phyloP scores from a whole-genome alignment of 768 basidiomycete genomes.

The Piloderma croceum region DNA sequence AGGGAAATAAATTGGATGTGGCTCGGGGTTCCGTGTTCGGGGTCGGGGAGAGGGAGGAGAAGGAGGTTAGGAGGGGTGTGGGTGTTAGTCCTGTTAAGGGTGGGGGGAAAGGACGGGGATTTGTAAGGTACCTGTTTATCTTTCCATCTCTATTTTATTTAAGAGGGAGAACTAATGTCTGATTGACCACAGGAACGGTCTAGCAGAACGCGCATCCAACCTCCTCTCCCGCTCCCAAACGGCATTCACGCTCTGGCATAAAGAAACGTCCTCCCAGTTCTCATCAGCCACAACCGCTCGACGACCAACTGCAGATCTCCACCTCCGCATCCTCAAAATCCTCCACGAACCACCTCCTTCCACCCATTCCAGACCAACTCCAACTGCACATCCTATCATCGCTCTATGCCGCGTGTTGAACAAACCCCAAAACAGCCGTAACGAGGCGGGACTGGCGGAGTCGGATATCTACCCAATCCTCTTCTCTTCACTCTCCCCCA shows the following conservation, averaged over 20 bases:
- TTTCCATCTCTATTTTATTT: not conserved
- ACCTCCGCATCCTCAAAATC: slow-evolving; percentile 38
- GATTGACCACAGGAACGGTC: slow-evolving; percentile 40
- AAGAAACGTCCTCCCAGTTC: slow-evolving; percentile 38
- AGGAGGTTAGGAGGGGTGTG: slow-evolving; percentile 44
- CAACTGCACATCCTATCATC: slow-evolving; percentile 29
- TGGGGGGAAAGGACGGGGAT: slow-evolving; percentile 38
- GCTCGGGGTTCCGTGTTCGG: slow-evolving; percentile 30
- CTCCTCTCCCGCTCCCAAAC: slow-evolving; percentile 40
- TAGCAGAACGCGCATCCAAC: slow-evolving; percentile 46
- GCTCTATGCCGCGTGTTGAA: slow-evolving; percentile 36
- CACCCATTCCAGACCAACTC: slow-evolving; percentile 22
- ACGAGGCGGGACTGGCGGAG: slow-evolving; percentile 13
- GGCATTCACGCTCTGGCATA: slow-evolving; percentile 47
- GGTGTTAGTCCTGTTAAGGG: slow-evolving; percentile 56
- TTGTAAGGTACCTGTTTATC: slow-evolving; percentile 37
- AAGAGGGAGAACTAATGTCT: slow-evolving; percentile 1
- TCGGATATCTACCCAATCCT: slow-evolving; percentile 29
- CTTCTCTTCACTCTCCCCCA: slow-evolving; percentile 31
- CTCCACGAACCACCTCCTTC: slow-evolving; percentile 29
- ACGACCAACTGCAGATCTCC: slow-evolving; percentile 35
- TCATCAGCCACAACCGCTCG: slow-evolving; percentile 24
- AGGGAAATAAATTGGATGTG: too few relatives aligned
- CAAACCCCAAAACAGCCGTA: slow-evolving; percentile 13
- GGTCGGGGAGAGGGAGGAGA: slow-evolving; percentile 21